Evolutionary conservation across 345 rosid genomes (phyloP).

Genomic region (Corchorus olitorius): DNA sequence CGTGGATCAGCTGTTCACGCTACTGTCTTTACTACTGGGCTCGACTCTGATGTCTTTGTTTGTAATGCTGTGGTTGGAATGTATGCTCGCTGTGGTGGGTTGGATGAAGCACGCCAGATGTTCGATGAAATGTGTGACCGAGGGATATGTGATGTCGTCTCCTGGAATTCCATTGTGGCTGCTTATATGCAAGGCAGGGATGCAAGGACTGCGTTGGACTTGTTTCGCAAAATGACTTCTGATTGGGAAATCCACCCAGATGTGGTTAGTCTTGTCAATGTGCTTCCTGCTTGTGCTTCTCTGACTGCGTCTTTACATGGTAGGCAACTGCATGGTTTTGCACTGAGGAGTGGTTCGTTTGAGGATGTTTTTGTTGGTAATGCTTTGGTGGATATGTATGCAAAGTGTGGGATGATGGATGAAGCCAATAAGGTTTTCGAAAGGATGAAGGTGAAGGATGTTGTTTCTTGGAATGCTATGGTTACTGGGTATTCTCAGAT

Average conservation of each 20-base stretch:
- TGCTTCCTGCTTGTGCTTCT: conserved; percentile 66
- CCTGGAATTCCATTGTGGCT: conserved; percentile 75
- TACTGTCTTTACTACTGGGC: conserved; percentile 44
- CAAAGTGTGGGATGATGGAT: conserved; percentile 70
- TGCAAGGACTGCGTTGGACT: conserved; percentile 36
- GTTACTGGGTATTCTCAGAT: conserved; percentile 79
- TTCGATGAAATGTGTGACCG: conserved; percentile 62
- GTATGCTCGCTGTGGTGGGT: conserved; percentile 60
- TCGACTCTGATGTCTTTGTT: conserved; percentile 63
- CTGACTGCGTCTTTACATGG: conserved; percentile 44
- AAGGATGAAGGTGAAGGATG: conserved; percentile 62
- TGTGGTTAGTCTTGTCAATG: conserved; percentile 68
- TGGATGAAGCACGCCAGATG: conserved; percentile 59
- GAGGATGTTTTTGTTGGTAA: conserved; percentile 72
- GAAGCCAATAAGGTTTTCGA: conserved; percentile 60
- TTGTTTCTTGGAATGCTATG: conserved; percentile 89
- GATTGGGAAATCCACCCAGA: conserved; percentile 45
- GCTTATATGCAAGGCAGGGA: conserved; percentile 55
- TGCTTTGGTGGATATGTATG: conserved; percentile 82
- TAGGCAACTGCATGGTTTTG: conserved; percentile 61
- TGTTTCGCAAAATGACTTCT: conserved; percentile 54
- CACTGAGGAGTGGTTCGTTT: conserved; percentile 48
- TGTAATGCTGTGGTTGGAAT: conserved; percentile 64
- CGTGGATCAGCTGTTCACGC: conserved; percentile 58
- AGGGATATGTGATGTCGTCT: conserved; percentile 57